These are phyloP conservation scores for Spiraea crenata DNA, from an alignment of 331 rosid species.

Conservation along the genomic window DNA sequence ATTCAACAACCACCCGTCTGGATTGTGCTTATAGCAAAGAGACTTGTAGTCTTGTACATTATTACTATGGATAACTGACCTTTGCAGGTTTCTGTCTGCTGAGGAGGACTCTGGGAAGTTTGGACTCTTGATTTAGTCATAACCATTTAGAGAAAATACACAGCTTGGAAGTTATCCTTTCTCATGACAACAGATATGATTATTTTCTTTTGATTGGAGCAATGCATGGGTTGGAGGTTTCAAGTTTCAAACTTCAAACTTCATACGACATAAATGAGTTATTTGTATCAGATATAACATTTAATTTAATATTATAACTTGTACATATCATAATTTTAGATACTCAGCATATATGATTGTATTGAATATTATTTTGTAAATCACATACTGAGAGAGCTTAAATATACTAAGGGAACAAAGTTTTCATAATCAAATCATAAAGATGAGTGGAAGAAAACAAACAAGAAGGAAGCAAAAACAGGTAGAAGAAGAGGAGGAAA, in stretches of 20 bases:
- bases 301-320: too few species aligned
- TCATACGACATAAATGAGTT: too few species aligned
- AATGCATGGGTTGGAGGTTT: too few species aligned
- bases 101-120: background rate
- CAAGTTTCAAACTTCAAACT: too few species aligned
- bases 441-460: background rate
- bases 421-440: background rate
- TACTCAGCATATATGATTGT: too few species aligned
- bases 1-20: background rate
- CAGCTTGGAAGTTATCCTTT: too few species aligned
- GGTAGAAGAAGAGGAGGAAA: constrained; percentile 3
- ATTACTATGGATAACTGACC: background rate
- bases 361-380: too few species aligned
- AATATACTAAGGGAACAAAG: background rate
- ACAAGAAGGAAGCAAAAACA: background rate
- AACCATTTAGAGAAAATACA: background rate
- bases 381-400: background rate
- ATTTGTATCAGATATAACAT: too few species aligned
- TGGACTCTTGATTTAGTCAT: background rate
- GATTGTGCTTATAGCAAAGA: background rate
- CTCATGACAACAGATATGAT: too few species aligned
- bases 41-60: background rate
- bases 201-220: too few species aligned
- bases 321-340: too few species aligned
- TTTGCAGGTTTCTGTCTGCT: background rate